Base-by-base conservation (phyloP, 139 green algal genomes). In the Tetraselmis striata region DNA sequence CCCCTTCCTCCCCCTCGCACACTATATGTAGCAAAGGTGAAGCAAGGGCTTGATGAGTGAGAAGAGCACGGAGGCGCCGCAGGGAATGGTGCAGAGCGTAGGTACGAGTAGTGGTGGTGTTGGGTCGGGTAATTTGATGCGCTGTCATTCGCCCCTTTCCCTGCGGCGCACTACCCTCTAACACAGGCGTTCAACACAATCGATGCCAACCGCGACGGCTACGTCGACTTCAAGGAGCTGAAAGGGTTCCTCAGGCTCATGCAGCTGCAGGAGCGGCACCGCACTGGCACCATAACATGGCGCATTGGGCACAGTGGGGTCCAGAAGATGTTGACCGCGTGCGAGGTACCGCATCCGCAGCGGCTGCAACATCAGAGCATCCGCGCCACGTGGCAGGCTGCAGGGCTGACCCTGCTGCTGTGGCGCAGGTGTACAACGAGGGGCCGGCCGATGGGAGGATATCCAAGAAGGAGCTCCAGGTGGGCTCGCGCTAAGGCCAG, bases 391-490 rank as follows among this genome's bases (percentile, higher is more conserved):
- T n/a, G n/a, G 29, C 31, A 79, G 11, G 79, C 2, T 32, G 79
- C 5, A 30, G 2, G 24, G 28, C n/a, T 58, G 28, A 27, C 28
- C 76, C 30, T 75, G 26, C 1, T 26, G 30, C 78, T 75, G 30
- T 45, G 2, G 2, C 76, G 45, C 31, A 26, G 32, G 78, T 58
- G 24, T 28, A 29, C 30, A n/a, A 32, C 27, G 2, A 27, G 24
- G 78, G 79, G 30, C 30, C 28, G 0, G 28, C 29, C 32, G 28
- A 30, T 25, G 25, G 75, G 24, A 82, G 29, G 27, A 82, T 29
- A 85, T 85, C 82, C 83, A 80, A 29, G 76, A 29, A 79, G 23
- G 29, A 28, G 24, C 22, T 81, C 22, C 32, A 67, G 45, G 45
- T n/a, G n/a, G n/a, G n/a, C n/a, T n/a, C n/a, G n/a, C n/a, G n/a